Evolutionary conservation across 2,329 filamentous ascomycete species (phyloP).

Genomic region (Pyricularia pennisetigena): DNA sequence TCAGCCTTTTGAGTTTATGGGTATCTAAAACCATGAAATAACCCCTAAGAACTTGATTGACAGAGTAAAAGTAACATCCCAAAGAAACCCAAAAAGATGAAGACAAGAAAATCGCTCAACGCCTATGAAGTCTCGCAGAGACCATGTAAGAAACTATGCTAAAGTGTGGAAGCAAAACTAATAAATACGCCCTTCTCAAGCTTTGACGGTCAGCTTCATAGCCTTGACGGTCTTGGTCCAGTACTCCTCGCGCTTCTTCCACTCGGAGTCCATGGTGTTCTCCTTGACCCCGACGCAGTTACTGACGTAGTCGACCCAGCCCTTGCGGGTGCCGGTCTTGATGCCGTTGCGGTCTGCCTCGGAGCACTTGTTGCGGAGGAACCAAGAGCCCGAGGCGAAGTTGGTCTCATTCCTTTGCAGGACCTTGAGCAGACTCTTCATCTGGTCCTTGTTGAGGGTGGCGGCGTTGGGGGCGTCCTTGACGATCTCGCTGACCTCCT

Average conservation of each 20-base stretch:
- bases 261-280: background rate
- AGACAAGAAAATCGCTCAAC: background rate
- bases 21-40: background rate
- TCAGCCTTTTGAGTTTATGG: background rate
- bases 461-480: conserved; percentile 13
- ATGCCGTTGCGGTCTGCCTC: conserved; percentile 22
- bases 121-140: background rate
- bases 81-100: background rate
- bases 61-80: background rate
- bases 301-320: conserved; percentile 33
- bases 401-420: conserved; percentile 39
- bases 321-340: conserved; percentile 25
- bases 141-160: background rate
- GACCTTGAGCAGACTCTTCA: conserved; percentile 27
- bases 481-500: conserved; percentile 14
- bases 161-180: background rate
- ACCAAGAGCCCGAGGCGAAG: conserved; percentile 45
- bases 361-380: conserved; percentile 32
- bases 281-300: conserved; percentile 29
- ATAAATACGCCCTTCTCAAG: background rate
- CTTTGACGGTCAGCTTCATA: background rate
- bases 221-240: background rate
- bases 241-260: background rate
- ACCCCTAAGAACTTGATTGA: background rate
- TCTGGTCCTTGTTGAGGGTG: conserved; percentile 20